Evolutionary conservation across 164 flowering plant species (phyloP), one percentile per base, ranked within the genome.

Genomic region (Tetracentron sinense): DNA sequence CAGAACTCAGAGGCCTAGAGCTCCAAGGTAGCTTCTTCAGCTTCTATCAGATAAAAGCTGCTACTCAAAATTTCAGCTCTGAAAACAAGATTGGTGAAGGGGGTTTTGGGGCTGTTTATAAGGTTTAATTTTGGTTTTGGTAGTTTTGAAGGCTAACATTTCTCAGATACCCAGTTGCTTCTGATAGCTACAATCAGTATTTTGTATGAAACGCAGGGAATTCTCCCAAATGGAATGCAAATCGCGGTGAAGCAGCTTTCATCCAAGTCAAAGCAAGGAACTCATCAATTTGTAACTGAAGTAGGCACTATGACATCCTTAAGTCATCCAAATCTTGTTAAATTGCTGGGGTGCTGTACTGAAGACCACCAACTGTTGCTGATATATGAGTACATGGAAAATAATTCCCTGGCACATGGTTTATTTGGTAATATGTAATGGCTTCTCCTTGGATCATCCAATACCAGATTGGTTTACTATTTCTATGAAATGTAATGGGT

Each of bases 341-440:
- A 6, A n/a, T 5, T 54, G 30, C 28, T 54, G 35, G n/a, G 57
- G 30, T 15, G 31, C 35, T 54, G 16, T 29, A 1, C 8, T 0
- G 35, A 35, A 27, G 7, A 54, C 15, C 7, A 54, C 20, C 33
- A 14, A 28, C 21, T 14, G 35, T 27, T 54, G 57, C 57, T 54
- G 33, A 27, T 23, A 54, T 54, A 6, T 22, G 25, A n/a, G n/a
- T n/a, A n/a, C n/a, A n/a, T n/a, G n/a, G n/a, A n/a, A n/a, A n/a
- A n/a, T n/a, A n/a, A n/a, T n/a, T n/a, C n/a, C n/a, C n/a, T 51
- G 12, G 26, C 15, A 51, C 26, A 6, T 20, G 54, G 25, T 19
- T 51, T 51, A 51, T 51, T 22, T 20, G 54, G 54, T 51, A 51
- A 25, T 25, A n/a, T n/a, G n/a, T n/a, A n/a, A n/a, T n/a, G n/a